Evolutionary conservation across 371 early-diverging fungal genomes (phyloP), one percentile per base, ranked within the genome.

Genomic region (Capillidium heterosporum): DNA sequence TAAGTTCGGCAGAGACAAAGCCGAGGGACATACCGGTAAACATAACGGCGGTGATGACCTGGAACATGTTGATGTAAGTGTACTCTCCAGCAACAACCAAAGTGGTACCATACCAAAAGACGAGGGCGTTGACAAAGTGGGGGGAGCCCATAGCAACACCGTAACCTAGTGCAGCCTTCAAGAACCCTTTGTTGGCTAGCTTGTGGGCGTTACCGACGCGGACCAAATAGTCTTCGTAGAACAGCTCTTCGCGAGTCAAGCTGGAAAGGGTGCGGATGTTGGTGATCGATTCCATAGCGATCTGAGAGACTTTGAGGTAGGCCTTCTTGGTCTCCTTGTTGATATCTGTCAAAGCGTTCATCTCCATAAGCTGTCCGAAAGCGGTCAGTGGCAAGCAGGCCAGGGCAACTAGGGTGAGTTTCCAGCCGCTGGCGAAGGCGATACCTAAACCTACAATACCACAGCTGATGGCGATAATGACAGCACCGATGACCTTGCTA

Each of bases 191-290:
- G 41, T 75, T 58, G 19, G 83, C 82, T 23, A 69, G 64, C 3
- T 63, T 60, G 58, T 89, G 82, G 15, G 91, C 89, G 29, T 62
- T 72, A 13, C 67, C 64, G 43, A 84, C 76, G 50, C 76, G 75
- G 8, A 65, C 58, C n/a, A 57, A 55, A 57, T 83, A 91, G 48
- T 70, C 62, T 17, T 53, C 50, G 63, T 78, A 75, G 57, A 90
- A 84, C 28, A 70, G 64, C 21, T 49, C 35, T 62, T 95, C 91
- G 59, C 85, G 81, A 28, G 82, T 84, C 19, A 95, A 71, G 1
- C 85, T 73, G 40, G 80, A 77, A 21, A 95, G 87, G 0, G 94
- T 93, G 32, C 91, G 77, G 41, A 94, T 83, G 62, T 81, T 78
- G 52, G 76, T 75, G 56, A 92, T 80, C 17, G 88, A 85, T 65